These are phyloP conservation scores for Phoma sp. DNA, from an alignment of 2,329 filamentous ascomycete genomes.

Conservation along the genomic window DNA sequence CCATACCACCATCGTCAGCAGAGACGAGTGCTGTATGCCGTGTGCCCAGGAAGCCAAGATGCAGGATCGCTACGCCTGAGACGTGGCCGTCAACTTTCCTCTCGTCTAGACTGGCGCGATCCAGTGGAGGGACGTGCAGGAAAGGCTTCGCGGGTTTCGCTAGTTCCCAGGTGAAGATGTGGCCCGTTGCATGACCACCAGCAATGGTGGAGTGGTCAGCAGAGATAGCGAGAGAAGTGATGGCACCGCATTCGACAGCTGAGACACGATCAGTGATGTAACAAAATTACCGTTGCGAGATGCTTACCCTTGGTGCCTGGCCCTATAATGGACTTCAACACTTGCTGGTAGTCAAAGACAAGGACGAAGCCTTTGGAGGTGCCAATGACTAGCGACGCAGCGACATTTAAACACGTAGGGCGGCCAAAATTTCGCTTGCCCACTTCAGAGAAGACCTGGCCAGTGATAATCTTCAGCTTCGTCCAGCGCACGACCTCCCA, in stretches of 20 bases:
- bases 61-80: conserved; percentile 76
- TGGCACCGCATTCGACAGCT: conserved; percentile 88
- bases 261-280: conserved; percentile 9
- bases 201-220: conserved; percentile 93
- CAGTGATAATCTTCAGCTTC: conserved; percentile 84
- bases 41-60: conserved; percentile 93
- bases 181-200: conserved; percentile 85
- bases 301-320: conserved; percentile 82
- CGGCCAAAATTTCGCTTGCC: conserved; percentile 91
- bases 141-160: conserved; percentile 83
- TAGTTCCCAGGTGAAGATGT: conserved; percentile 97
- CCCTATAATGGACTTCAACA: conserved; percentile 90
- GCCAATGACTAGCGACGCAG: conserved; percentile 85
- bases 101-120: conserved; percentile 67
- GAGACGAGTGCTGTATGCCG: conserved; percentile 94
- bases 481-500: conserved; percentile 99
- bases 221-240: conserved; percentile 87
- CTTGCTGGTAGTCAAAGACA: conserved; percentile 97
- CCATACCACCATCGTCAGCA: conserved; percentile 94
- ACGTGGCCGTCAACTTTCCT: conserved; percentile 82
- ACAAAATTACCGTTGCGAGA: not conserved
- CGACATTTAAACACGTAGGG: conserved; percentile 87
- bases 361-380: conserved; percentile 94
- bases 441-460: conserved; percentile 88
- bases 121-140: conserved; percentile 80